Evolutionary conservation across 805 yeast genomes (phyloP), one percentile per base, ranked within the genome.

Genomic region (Nakazawaea populi): DNA sequence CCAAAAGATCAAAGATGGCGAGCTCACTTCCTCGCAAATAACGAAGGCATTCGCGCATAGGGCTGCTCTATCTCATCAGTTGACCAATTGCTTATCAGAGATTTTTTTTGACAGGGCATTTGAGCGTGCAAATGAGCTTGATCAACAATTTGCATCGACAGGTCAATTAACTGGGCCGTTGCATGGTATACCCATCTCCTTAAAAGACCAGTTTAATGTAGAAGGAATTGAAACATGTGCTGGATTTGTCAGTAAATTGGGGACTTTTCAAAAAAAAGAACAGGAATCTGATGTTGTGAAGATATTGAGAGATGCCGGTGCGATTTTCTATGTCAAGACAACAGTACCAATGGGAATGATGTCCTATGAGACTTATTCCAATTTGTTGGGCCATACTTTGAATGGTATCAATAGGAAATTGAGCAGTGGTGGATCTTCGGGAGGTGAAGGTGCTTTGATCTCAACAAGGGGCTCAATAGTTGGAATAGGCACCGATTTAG

Each of bases 401-500:
- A 71, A 73, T 54, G 67, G 75, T 1, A 56, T 66, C 53, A 72
- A 74, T 55, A 60, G 71, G 56, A 60, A 59, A 8, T 59, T 66
- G 53, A 55, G 72, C 12, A 58, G 70, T 7, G 77, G 78, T 44
- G 78, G 78, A 8, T 71, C 76, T 4, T 70, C 75, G 6, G 75
- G 77, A 6, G 78, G 78, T 32, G 77, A 74, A 56, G 78, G 75
- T 41, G 61, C 71, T 0, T 52, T 70, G 12, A 51, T 65, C 27
- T 66, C 64, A 0, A 60, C 60, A 11, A 51, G 58, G 8, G 74
- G 67, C 1, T 75, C 85, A 10, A 73, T 77, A 2, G 55, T 81
- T 38, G 89, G 86, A 3, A 67, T 80, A 46, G 87, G 87, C 10
- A 76, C 83, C 12, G 87, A 82, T 57, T 78, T 82, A 52, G 87